These are phyloP conservation scores for Capsella bursapastoris DNA, from an alignment of 345 rosid genomes.

Conservation along the genomic window DNA sequence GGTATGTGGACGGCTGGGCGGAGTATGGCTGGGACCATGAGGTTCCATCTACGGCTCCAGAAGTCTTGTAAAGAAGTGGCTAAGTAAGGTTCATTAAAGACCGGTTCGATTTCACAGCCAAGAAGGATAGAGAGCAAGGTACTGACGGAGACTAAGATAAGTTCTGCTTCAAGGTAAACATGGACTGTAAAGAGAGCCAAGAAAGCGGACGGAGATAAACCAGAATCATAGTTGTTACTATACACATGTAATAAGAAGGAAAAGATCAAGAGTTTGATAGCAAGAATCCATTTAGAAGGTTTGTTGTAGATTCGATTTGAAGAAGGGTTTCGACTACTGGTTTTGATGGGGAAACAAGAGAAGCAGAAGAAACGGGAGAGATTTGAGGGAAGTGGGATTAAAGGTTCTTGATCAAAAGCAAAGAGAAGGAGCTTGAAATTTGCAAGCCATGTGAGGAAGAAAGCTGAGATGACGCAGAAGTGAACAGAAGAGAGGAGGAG, in stretches of 20 bases:
- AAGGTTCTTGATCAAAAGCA: constrained; percentile 50
- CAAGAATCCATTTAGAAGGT: constrained; percentile 37
- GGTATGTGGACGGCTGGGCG: constrained; percentile 63
- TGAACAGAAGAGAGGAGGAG: constrained; percentile 48
- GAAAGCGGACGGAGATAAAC: constrained; percentile 6
- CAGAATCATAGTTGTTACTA: background rate
- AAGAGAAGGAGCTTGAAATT: constrained; percentile 64
- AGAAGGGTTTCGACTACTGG: constrained; percentile 40
- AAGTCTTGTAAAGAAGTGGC: constrained; percentile 81
- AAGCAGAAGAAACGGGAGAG: constrained; percentile 44
- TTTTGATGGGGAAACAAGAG: constrained; percentile 52
- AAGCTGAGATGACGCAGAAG: constrained; percentile 46
- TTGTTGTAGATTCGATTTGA: constrained; percentile 16
- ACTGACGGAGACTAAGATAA: constrained; percentile 37
- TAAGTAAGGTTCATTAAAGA: constrained; percentile 66
- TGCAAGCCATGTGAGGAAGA: constrained; percentile 67
- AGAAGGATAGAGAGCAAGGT: constrained; percentile 51
- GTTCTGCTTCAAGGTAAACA: constrained; percentile 52
- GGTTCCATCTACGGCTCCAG: constrained; percentile 85
- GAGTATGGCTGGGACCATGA: constrained; percentile 58
- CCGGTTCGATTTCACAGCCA: constrained; percentile 65
- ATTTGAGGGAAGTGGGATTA: constrained; percentile 32
- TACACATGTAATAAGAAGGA: constrained; percentile 31
- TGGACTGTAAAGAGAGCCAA: constrained; percentile 39
- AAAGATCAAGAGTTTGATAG: constrained; percentile 42